Conservation (phyloP, 2,329 filamentous ascomycete species). For the Pyricularia sp. region DNA sequence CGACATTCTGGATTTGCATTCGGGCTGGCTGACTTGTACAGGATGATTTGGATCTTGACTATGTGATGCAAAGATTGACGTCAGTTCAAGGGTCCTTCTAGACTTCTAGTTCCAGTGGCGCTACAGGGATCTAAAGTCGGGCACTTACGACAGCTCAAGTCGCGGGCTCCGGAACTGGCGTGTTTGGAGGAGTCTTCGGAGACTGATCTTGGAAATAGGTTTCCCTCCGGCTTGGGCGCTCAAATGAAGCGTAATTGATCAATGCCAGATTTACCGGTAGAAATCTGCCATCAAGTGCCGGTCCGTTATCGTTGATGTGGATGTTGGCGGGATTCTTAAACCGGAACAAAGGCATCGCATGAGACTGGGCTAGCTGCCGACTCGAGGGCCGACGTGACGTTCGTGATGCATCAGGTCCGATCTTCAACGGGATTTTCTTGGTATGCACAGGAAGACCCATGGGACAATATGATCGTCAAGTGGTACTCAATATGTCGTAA, state of each 20-base stretch:
- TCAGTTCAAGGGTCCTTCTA: background rate
- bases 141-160: background rate
- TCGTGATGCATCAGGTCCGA: background rate
- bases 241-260: background rate
- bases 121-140: background rate
- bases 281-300: background rate
- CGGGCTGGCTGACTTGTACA: too few species aligned
- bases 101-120: background rate
- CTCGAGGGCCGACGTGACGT: background rate
- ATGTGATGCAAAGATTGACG: background rate
- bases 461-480: background rate
- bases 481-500: background rate
- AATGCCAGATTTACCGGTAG: background rate
- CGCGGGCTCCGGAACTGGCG: background rate
- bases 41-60: too few species aligned
- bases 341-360: background rate
- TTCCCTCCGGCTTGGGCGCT: background rate
- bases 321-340: background rate
- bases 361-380: too few species aligned
- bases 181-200: background rate
- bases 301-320: background rate
- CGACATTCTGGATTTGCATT: too few species aligned
- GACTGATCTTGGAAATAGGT: background rate
- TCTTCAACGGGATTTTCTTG: background rate
- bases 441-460: background rate